Base-by-base conservation (phyloP, 2,329 filamentous ascomycete genomes). In the Fusarium zealandicum region DNA sequence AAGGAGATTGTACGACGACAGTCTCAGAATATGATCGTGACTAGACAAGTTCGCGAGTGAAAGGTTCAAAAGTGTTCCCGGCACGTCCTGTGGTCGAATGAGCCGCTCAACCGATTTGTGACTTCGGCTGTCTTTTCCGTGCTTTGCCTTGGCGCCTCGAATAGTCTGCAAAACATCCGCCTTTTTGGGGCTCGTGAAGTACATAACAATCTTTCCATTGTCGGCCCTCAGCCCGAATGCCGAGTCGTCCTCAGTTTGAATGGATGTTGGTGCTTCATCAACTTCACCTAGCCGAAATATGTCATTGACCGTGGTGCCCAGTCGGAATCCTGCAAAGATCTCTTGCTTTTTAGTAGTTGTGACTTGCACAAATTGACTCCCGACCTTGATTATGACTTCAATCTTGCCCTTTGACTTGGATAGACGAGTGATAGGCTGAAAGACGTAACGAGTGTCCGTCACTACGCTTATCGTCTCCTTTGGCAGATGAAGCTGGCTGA, bases 321-420 rank as follows among this genome's bases (percentile, higher is more conserved):
- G 76, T 11, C 82, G 81, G 55, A 85, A 79, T 5, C 81, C 83
- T 14, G 86, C 83, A 38, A 87, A 79, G 8, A 90, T 82, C 58
- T 90, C 87, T 65, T 89, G 86, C 64, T 87, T 88, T 69, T 87
- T 86, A 8, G 81, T 80, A 5, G 87, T 89, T 3, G 86, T 88
- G 30, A 90, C 82, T 66, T 90, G 87, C 6, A 90, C 83, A 63
- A 88, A 90, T 61, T 89, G 85, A 63, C 80, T 86, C 32, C 87
- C 87, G 17, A 90, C 82, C 69, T 87, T 88, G 67, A 90, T 86
- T 22, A 82, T 76, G 5, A 90, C 87, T 27, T 89, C 86, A 28
- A 89, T 86, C 64, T 87, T 86, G n/a, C 86, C 86, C 63, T 87
- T 87, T 2, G 85, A 86, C 65, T 87, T 87, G 2, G 87, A 89